These are phyloP conservation scores for Phialophora macrospora DNA, from an alignment of 2,329 filamentous ascomycete genomes.

Conservation along the genomic window DNA sequence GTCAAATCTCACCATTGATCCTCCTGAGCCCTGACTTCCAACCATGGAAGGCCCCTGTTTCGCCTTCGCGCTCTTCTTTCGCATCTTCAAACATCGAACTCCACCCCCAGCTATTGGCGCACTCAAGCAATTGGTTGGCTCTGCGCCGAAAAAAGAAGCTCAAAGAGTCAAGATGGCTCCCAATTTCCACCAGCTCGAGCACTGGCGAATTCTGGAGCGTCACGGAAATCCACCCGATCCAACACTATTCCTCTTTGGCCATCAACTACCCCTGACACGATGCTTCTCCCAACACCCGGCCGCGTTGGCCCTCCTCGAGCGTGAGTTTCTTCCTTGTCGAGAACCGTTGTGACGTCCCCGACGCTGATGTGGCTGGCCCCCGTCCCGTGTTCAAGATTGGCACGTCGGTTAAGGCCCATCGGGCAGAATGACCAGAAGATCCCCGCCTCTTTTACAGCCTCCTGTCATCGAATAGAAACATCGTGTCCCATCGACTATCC, in stretches of 20 bases:
- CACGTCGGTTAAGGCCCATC: slow-evolving; percentile 14
- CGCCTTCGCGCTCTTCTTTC: slow-evolving; percentile 10
- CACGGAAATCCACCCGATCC: slow-evolving; percentile 5
- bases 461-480: slow-evolving; percentile 2
- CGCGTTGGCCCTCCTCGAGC: not conserved
- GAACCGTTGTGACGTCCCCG: not conserved
- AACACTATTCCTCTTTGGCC: slow-evolving; percentile 9
- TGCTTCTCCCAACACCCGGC: slow-evolving; percentile 6
- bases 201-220: slow-evolving; percentile 19
- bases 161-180: slow-evolving; percentile 20
- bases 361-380: slow-evolving; percentile 19
- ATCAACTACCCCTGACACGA: slow-evolving; percentile 22
- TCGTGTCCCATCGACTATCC: slow-evolving; percentile 21
- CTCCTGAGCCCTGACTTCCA: slow-evolving; percentile 14
- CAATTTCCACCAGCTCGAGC: slow-evolving; percentile 33
- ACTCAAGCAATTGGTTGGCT: slow-evolving; percentile 18
- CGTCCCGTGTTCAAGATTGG: slow-evolving; percentile 27
- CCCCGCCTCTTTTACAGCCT: slow-evolving; percentile 8
- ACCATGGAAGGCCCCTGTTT: slow-evolving; percentile 9
- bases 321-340: not conserved
- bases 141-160: slow-evolving; percentile 8
- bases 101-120: slow-evolving; percentile 20
- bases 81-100: slow-evolving; percentile 12
- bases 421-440: slow-evolving; percentile 13
- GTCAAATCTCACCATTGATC: slow-evolving; percentile 14